These are phyloP conservation scores for Ceratopteris richardii DNA, from an alignment of 75 land plant genomes.

Conservation along the genomic window DNA sequence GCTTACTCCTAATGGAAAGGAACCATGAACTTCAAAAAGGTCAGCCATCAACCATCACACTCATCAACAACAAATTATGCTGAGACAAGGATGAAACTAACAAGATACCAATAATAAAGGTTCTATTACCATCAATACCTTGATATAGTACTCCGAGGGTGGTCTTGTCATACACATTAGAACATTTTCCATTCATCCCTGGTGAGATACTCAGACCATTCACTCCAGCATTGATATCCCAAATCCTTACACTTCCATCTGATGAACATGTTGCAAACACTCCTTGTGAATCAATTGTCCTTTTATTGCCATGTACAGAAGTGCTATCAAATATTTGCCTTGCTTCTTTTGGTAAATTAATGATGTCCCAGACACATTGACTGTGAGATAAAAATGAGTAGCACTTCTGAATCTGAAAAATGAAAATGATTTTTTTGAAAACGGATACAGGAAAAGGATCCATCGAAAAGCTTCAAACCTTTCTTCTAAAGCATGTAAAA, in stretches of 20 bases:
- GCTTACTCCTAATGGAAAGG: no score
- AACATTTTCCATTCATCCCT: slow-evolving; percentile 11
- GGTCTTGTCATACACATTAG: slow-evolving; percentile 33
- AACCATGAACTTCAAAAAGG: no score
- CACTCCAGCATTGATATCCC: slow-evolving; percentile 27
- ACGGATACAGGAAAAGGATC: not conserved
- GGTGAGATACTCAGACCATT: slow-evolving; percentile 4
- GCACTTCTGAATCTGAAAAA: slow-evolving; percentile 35
- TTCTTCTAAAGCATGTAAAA: not conserved
- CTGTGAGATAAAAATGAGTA: slow-evolving; percentile 48
- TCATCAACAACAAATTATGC: not conserved
- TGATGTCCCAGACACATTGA: slow-evolving; percentile 71
- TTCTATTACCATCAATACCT: no score
- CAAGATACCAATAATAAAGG: no score
- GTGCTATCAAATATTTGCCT: slow-evolving; percentile 16
- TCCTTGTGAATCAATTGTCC: slow-evolving; percentile 9
- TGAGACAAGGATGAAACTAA: not conserved
- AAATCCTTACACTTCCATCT: slow-evolving; percentile 63
- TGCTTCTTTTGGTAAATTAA: slow-evolving; percentile 28
- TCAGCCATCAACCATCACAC: not conserved
- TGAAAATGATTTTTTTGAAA: not conserved
- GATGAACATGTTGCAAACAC: slow-evolving; percentile 71
- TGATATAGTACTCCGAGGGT: slow-evolving; percentile 33
- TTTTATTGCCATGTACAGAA: slow-evolving; percentile 27
- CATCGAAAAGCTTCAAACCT: no score